Evolutionary conservation across 805 yeast genomes (phyloP), one percentile per base, ranked within the genome.

Genomic region (Grigorovia jiainica): DNA sequence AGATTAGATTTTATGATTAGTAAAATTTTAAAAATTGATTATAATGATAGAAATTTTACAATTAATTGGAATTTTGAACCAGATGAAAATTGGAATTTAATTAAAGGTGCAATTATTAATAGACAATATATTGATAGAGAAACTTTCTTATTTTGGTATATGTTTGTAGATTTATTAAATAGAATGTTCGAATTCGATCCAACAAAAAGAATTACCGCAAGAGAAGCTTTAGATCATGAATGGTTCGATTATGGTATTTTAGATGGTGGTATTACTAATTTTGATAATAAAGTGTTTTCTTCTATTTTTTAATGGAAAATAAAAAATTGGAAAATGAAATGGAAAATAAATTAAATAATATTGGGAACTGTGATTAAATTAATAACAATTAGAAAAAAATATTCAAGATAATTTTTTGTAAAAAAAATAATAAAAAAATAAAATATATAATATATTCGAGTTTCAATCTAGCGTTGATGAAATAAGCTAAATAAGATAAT

Each of bases 101-200:
- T 58, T 10, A 51, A 47, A 40, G 23, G 19, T 15, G 10, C 34
- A 6, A 20, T 44, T 41, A 30, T 36, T 35, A 38, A 30, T 31
- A 23, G 38, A 18, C 19, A 43, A 37, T 18, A 33, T 43, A 47
- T 63, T 52, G 68, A 79, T 63, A 59, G 68, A 60, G 82, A 82
- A 35, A 76, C 78, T 43, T 82, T 82, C 57, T 71, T 76, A 36
- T 87, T 87, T 61, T 89, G 97, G 96, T 82, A 75, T 68, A 74
- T 73, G 62, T 87, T 87, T 59, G 64, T 72, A 40, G 95, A 86
- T 59, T 67, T 86, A 50, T 65, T 84, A 47, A 73, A 71, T 45
- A 72, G 71, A 50, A 69, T 85, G 54, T 74, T 86, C 47, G 78
- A 73, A 23, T 80, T 79, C 52, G 86, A 85, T 54, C 94, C 95